Conservation (phyloP, 768 basidiomycete species). For the Naganishia onofrii region DNA sequence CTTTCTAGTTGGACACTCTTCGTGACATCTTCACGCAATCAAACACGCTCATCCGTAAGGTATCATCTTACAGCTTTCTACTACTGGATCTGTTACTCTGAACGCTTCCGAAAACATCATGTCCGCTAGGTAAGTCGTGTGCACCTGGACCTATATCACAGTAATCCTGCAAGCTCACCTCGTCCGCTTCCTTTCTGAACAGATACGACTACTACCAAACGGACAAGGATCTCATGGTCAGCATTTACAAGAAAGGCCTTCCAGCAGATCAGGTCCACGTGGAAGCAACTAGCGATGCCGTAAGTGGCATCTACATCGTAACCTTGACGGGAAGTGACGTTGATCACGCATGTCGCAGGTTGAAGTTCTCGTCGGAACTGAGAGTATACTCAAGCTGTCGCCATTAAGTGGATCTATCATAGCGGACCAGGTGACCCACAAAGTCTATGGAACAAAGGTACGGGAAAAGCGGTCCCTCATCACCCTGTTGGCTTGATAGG, state of each 20-base stretch:
- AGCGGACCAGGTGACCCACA: conserved; percentile 61
- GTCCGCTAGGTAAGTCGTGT: neutral
- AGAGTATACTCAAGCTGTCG: conserved; percentile 67
- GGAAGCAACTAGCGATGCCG: conserved; percentile 27
- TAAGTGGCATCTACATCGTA: conserved; percentile 27
- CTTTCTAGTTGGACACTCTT: no score
- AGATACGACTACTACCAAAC: conserved; percentile 51
- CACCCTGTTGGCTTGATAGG: neutral
- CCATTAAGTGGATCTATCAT: conserved; percentile 82
- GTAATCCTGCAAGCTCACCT: neutral
- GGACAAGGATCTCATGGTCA: conserved; percentile 37
- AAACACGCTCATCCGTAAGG: neutral
- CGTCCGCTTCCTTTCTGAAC: neutral
- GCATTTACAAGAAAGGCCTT: conserved; percentile 46
- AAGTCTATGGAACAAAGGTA: conserved; percentile 74
- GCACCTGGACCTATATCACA: neutral
- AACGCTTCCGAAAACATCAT: neutral
- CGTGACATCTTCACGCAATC: no score
- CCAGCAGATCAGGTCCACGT: conserved; percentile 39
- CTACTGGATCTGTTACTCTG: neutral
- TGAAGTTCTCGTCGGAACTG: conserved; percentile 43
- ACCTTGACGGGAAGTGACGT: neutral
- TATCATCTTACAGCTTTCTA: neutral
- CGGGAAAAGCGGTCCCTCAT: neutral
- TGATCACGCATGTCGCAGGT: conserved; percentile 24